Conservation (phyloP, 371 early-diverging fungal genomes). For the Apophysomyces variabilis region DNA sequence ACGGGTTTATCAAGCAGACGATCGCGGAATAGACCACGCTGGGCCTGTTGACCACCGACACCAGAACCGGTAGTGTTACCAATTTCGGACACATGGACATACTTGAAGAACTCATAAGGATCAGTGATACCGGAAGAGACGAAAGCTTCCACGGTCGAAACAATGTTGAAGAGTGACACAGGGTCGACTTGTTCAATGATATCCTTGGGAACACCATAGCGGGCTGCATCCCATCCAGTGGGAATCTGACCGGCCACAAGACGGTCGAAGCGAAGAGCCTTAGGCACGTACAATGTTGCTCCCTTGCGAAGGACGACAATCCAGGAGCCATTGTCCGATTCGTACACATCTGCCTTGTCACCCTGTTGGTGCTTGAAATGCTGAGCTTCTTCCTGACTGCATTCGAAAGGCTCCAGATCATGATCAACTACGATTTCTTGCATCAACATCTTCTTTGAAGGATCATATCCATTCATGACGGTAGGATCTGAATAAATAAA, state of each 20-base stretch:
- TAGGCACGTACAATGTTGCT: slow-evolving; percentile 89
- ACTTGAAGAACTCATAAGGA: slow-evolving; percentile 97
- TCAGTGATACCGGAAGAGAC: slow-evolving; percentile 93
- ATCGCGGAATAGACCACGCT: slow-evolving; percentile 80
- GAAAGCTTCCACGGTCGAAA: slow-evolving; percentile 94
- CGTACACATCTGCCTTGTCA: slow-evolving; percentile 83
- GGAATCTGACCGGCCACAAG: slow-evolving; percentile 96
- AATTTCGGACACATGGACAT: slow-evolving; percentile 94
- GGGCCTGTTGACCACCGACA: slow-evolving; percentile 85
- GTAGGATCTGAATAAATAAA: slow-evolving; percentile 66
- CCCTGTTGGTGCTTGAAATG: slow-evolving; percentile 90
- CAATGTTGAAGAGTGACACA: slow-evolving; percentile 87
- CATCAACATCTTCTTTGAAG: slow-evolving; percentile 84
- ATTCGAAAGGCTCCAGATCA: slow-evolving; percentile 91
- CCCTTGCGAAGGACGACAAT: slow-evolving; percentile 87
- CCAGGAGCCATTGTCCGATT: slow-evolving; percentile 71
- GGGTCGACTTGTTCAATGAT: slow-evolving; percentile 91
- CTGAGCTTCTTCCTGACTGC: slow-evolving; percentile 90
- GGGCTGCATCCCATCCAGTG: slow-evolving; percentile 92
- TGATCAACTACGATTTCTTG: slow-evolving; percentile 94
- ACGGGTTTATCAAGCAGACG: slow-evolving; percentile 86
- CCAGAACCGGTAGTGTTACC: slow-evolving; percentile 92
- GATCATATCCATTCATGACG: slow-evolving; percentile 92
- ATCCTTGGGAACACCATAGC: slow-evolving; percentile 95
- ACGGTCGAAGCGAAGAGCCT: slow-evolving; percentile 93